These are phyloP conservation scores for Thraustochytrium striatum DNA, from an alignment of 352 stramenopile genomes.

Conservation along the genomic window DNA sequence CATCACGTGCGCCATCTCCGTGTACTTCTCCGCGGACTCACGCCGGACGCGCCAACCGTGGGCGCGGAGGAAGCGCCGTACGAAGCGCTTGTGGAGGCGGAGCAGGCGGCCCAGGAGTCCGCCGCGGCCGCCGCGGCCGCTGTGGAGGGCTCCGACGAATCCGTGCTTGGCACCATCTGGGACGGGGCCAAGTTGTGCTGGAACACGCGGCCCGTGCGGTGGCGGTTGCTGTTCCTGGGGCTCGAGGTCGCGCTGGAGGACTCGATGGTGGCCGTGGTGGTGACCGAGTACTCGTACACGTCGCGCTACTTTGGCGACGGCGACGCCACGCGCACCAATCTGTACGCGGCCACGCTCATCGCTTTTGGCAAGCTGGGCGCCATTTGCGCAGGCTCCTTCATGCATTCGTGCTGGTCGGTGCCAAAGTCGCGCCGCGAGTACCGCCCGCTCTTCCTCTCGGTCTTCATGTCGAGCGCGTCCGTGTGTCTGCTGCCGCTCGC, in stretches of 20 bases:
- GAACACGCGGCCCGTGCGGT: conserved; percentile 11
- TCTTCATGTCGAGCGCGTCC: conserved; percentile 4
- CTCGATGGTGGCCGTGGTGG: conserved; percentile 21
- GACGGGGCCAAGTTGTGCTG: conserved; percentile 4
- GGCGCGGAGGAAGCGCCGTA: background rate
- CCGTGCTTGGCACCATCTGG: background rate
- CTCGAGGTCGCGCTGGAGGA: conserved; percentile 42
- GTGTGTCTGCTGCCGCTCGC: conserved; percentile 25
- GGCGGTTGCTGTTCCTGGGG: conserved; percentile 28
- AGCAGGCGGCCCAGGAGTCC: background rate
- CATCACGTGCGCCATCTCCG: background rate
- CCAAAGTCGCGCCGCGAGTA: background rate
- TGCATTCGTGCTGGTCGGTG: conserved; percentile 27
- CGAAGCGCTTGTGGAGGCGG: background rate
- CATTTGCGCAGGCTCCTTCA: conserved; percentile 16
- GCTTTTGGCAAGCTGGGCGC: conserved; percentile 26
- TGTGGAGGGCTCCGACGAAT: background rate
- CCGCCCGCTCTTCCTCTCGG: conserved; percentile 28
- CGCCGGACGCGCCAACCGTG: background rate
- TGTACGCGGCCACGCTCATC: conserved; percentile 14
- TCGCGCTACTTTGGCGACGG: conserved; percentile 38
- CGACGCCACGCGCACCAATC: conserved; percentile 23
- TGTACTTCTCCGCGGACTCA: background rate
- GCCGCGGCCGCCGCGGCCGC: too few relatives aligned
- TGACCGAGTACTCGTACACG: conserved; percentile 37